A percentile compares a stretch with the other conserved stretches of the same genome.
Conservation (phyloP, 2,329 filamentous ascomycete genomes). For the Cryphonectria japonica region DNA sequence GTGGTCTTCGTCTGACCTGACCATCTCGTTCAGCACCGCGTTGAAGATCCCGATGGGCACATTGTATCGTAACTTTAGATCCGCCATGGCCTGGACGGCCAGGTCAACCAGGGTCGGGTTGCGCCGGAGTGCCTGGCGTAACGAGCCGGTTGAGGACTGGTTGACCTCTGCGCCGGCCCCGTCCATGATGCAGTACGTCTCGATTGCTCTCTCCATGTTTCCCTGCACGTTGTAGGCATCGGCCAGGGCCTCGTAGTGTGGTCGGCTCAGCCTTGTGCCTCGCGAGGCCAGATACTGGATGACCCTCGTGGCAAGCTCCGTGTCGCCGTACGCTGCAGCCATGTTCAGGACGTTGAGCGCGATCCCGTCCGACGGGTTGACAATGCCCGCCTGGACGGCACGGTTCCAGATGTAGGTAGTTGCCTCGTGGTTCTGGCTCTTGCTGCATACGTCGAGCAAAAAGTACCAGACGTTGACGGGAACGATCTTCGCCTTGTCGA, state of each 20-base stretch:
- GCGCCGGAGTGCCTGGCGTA: slow-evolving; percentile 61
- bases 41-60: slow-evolving; percentile 47
- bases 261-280: slow-evolving; percentile 58
- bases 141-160: slow-evolving; percentile 62
- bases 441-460: slow-evolving; percentile 75
- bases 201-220: slow-evolving; percentile 69
- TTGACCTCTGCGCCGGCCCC: slow-evolving; percentile 62
- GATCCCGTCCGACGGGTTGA: slow-evolving; percentile 40
- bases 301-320: slow-evolving; percentile 70
- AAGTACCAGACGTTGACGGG: slow-evolving; percentile 67
- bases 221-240: slow-evolving; percentile 66
- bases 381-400: slow-evolving; percentile 48
- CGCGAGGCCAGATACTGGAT: slow-evolving; percentile 67
- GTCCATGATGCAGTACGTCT: slow-evolving; percentile 74
- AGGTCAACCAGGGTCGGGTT: slow-evolving; percentile 50
- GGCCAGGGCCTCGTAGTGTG: slow-evolving; percentile 81
- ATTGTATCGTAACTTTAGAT: slow-evolving; percentile 45
- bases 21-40: slow-evolving; percentile 44
- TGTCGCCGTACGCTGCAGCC: slow-evolving; percentile 70
- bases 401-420: slow-evolving; percentile 74
- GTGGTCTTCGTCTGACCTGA: slow-evolving; percentile 5
- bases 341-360: slow-evolving; percentile 67
- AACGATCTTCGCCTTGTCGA: slow-evolving; percentile 39
- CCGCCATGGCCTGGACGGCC: slow-evolving; percentile 60
- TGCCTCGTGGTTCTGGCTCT: slow-evolving; percentile 64